These are phyloP conservation scores for Ceratobasidium sp. DNA, from an alignment of 1,284 basidiomycete genomes.

Conservation along the genomic window DNA sequence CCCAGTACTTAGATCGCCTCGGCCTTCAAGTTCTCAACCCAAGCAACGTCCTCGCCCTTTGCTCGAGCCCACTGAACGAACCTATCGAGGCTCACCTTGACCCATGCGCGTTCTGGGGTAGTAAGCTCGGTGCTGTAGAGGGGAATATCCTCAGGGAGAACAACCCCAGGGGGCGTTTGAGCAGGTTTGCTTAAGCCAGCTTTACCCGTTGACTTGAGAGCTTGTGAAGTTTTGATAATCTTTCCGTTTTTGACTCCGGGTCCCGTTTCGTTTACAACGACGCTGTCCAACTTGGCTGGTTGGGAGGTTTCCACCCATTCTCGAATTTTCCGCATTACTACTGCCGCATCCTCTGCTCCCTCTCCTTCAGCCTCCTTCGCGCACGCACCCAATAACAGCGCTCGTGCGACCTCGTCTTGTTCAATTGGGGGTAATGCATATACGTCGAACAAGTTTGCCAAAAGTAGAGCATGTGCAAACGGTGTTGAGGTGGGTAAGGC, in stretches of 20 bases:
- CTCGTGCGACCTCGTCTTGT: conserved; percentile 25
- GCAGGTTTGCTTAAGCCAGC: neutral
- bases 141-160: neutral
- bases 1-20: neutral
- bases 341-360: neutral
- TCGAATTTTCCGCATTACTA: conserved; percentile 16
- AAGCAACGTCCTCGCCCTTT: conserved; percentile 19
- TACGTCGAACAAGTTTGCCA: conserved; percentile 36
- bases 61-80: conserved; percentile 27
- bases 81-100: neutral
- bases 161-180: neutral
- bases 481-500: conserved; percentile 32
- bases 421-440: conserved; percentile 41
- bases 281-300: neutral
- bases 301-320: neutral
- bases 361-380: conserved; percentile 1
- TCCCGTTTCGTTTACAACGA: neutral
- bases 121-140: conserved; percentile 24
- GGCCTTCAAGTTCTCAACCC: conserved; percentile 35
- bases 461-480: conserved; percentile 24
- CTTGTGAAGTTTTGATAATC: conserved; percentile 1
- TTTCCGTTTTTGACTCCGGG: conserved; percentile 5
- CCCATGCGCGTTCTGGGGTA: conserved; percentile 14
- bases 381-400: conserved; percentile 18
- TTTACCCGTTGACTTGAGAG: conserved; percentile 20